These are phyloP conservation scores for Melastoma malabathricum DNA, from an alignment of 345 rosid species.

Conservation along the genomic window DNA sequence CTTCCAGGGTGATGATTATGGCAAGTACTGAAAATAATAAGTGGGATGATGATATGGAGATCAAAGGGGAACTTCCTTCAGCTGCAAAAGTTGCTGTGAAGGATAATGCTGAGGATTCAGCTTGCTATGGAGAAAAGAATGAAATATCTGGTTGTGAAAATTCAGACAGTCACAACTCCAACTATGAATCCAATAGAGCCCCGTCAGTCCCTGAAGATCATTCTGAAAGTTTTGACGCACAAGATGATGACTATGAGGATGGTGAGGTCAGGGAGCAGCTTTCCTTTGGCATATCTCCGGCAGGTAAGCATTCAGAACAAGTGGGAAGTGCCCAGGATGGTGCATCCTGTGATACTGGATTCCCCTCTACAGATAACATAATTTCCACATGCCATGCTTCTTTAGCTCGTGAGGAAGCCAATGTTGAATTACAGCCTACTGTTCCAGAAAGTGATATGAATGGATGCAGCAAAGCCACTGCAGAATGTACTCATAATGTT, in stretches of 20 bases:
- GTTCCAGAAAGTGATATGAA: too few relatives aligned
- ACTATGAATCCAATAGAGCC: slow-evolving; percentile 36
- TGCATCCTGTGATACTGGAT: slow-evolving; percentile 17
- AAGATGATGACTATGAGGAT: slow-evolving; percentile 43
- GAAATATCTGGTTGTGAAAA: slow-evolving; percentile 39
- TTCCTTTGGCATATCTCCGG: slow-evolving; percentile 11
- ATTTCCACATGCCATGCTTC: too few relatives aligned
- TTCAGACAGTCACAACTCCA: slow-evolving; percentile 31
- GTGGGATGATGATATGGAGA: slow-evolving; percentile 11
- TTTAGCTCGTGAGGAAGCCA: too few relatives aligned
- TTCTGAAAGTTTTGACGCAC: slow-evolving; percentile 21
- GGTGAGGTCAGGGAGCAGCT: slow-evolving; percentile 46
- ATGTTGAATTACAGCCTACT: too few relatives aligned
- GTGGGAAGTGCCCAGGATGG: slow-evolving; percentile 5
- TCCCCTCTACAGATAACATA: too few relatives aligned
- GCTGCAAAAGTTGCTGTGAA: slow-evolving; percentile 5
- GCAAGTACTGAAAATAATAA: slow-evolving; percentile 12
- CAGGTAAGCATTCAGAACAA: slow-evolving; percentile 12
- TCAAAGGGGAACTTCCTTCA: slow-evolving; percentile 9
- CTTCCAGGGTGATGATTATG: too few relatives aligned
- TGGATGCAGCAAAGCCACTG: too few relatives aligned
- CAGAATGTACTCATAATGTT: too few relatives aligned
- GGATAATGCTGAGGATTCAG: slow-evolving; percentile 27
- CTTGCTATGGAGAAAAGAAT: slow-evolving; percentile 44
- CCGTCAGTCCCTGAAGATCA: slow-evolving; percentile 17